Evolutionary conservation across 2,329 filamentous ascomycete species (phyloP), one percentile per base, ranked within the genome.

Genomic region (Nemania sp.): DNA sequence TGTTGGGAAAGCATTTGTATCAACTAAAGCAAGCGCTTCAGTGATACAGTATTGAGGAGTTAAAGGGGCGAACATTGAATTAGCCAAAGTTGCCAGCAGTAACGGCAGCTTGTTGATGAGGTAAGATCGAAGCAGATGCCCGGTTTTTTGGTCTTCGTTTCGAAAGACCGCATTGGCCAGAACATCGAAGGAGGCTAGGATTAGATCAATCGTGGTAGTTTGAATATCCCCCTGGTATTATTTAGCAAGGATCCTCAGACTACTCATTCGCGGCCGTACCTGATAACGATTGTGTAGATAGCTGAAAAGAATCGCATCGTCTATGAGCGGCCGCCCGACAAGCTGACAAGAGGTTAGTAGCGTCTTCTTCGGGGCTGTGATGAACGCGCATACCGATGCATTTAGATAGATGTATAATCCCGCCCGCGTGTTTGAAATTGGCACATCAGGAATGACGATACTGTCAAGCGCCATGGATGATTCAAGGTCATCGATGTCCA

Each of bases 171-270:
- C 88, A 65, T 96, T 96, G 30, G 91, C 89, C 14, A 99, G 77
- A 5, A 95, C 81, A 64, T 97, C 92, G 66, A 99, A 97, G 0
- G 91, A 86, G 1, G 91, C 90, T 8, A 93, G 81, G 36, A 97
- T 88, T 2, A 97, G 78, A 64, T 97, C 91, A 49, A 91, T 84
- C 0, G 89, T 84, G 39, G 91, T 85, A 11, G 83, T 80, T 70
- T 93, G 88, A 36, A 89, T 80, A 64, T 96, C 89, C 33, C 88
- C 88, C 81, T 91, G 49, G 2, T 14, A 5, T 8, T 17, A 23
- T 47, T 77, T 40, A 76, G 70, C 48, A 54, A 20, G 45, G 6
- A 26, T 15, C n/a, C 23, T 39, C 4, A 2, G 23, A n/a, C 9
- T 19, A 17, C 12, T 28, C 5, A 6, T 14, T 26, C 26, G 23